These are phyloP conservation scores for Phytopythium aichiense DNA, from an alignment of 352 stramenopile genomes.

Conservation along the genomic window DNA sequence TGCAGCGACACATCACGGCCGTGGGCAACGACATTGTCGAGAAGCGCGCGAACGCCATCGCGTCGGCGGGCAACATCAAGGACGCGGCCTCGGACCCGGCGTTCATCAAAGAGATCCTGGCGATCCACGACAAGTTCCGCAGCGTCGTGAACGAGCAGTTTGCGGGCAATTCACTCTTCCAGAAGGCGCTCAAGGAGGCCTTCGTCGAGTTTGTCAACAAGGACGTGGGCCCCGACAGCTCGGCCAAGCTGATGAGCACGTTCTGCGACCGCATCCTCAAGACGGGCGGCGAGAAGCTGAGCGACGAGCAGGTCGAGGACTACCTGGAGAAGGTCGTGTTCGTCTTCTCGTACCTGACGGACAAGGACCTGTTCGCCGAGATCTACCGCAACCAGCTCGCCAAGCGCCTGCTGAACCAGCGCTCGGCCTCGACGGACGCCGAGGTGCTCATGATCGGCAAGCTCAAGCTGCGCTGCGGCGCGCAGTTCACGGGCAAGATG, in stretches of 20 bases:
- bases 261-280: slow-evolving; percentile 99
- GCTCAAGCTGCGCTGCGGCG: slow-evolving; percentile 98
- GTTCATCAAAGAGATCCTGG: slow-evolving; percentile 98
- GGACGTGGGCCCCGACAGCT: slow-evolving; percentile 96
- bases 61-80: slow-evolving; percentile 89
- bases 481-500: slow-evolving; percentile 99
- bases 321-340: slow-evolving; percentile 98
- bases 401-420: slow-evolving; percentile 97
- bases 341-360: slow-evolving; percentile 98
- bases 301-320: slow-evolving; percentile 95
- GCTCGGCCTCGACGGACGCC: slow-evolving; percentile 96
- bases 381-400: slow-evolving; percentile 99
- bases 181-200: slow-evolving; percentile 99
- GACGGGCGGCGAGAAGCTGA: slow-evolving; percentile 97
- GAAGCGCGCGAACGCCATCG: slow-evolving; percentile 77
- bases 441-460: slow-evolving; percentile 99
- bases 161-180: slow-evolving; percentile 95
- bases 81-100: slow-evolving; percentile 90
- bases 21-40: slow-evolving; percentile 88
- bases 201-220: slow-evolving; percentile 99
- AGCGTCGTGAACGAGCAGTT: slow-evolving; percentile 97
- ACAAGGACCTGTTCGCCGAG: slow-evolving; percentile 99
- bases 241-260: slow-evolving; percentile 98
- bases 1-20: slow-evolving; percentile 94
- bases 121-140: slow-evolving; percentile 98